phyloP scores from a whole-genome alignment of 2,329 filamentous ascomycete species.

The Ceratocystis destructans region DNA sequence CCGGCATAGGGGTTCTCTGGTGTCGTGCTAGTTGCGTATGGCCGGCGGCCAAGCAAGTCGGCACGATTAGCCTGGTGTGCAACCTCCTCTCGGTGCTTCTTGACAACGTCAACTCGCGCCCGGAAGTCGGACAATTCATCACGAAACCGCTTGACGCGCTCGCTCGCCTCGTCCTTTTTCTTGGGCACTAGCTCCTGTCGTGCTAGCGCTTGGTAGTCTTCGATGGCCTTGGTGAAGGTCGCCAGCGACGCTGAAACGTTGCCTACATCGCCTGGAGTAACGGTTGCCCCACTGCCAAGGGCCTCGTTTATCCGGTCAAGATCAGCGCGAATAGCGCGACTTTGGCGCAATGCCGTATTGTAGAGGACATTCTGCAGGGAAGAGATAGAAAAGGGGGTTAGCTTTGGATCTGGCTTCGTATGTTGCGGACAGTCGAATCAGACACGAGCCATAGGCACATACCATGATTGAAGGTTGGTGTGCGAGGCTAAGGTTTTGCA shows the following conservation, averaged over 20 bases:
- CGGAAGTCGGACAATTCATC: constrained; percentile 69
- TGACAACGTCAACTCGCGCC: constrained; percentile 61
- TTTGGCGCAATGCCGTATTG: constrained; percentile 76
- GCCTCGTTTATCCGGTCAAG: constrained; percentile 54
- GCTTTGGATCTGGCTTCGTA: neutral
- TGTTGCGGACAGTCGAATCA: neutral
- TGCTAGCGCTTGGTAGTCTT: constrained; percentile 77
- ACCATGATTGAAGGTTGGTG: neutral
- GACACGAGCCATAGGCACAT: neutral
- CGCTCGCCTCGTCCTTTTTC: constrained; percentile 82
- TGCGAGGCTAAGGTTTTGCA: neutral
- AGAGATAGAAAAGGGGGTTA: neutral
- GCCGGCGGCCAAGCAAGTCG: constrained; percentile 74
- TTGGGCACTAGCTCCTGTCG: constrained; percentile 79
- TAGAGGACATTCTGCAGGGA: constrained; percentile 55
- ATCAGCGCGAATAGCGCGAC: constrained; percentile 63
- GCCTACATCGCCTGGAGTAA: constrained; percentile 44
- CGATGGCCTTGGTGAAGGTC: constrained; percentile 73
- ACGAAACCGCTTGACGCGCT: constrained; percentile 75
- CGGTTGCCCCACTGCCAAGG: constrained; percentile 43
- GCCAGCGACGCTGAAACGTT: constrained; percentile 67
- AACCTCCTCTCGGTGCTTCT: constrained; percentile 62
- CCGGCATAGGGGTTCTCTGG: constrained; percentile 90
- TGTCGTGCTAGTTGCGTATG: constrained; percentile 55
- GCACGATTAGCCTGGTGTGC: constrained; percentile 52